Percentiles rank a stretch among this genome's conserved stretches.
These are phyloP conservation scores for Cicer cuneatum DNA, from an alignment of 306 rosid genomes.

Conservation along the genomic window DNA sequence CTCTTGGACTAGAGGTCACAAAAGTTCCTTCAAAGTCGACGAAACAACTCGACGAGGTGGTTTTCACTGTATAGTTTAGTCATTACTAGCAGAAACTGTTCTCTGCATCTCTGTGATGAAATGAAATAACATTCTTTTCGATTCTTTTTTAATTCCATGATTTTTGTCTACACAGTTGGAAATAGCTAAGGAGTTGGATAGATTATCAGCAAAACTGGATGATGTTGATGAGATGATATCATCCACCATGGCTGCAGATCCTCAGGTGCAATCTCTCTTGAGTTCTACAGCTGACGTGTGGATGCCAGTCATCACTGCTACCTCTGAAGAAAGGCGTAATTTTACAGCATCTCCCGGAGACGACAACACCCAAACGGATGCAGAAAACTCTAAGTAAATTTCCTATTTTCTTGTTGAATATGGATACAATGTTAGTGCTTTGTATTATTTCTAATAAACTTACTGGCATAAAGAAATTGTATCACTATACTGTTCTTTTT, in stretches of 20 bases:
- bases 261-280: constrained; percentile 79
- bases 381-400: constrained; percentile 48
- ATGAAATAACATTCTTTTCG: constrained; percentile 23
- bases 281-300: constrained; percentile 86
- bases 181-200: constrained; percentile 86
- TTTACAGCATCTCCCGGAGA: constrained; percentile 62
- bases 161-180: constrained; percentile 60
- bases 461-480: not conserved
- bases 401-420: constrained; percentile 5
- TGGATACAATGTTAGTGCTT: not conserved
- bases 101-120: not conserved
- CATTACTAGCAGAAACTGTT: constrained; percentile 26
- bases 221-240: constrained; percentile 90
- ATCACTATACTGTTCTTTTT: not conserved
- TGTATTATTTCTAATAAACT: constrained; percentile 12
- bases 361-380: constrained; percentile 43
- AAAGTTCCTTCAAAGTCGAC: constrained; percentile 80
- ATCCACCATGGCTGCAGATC: constrained; percentile 83
- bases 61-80: constrained; percentile 29
- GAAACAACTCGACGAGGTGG: constrained; percentile 73
- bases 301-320: constrained; percentile 93
- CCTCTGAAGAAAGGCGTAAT: constrained; percentile 73
- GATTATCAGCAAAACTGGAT: constrained; percentile 81
- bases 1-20: constrained; percentile 87
- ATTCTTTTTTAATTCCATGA: not conserved